phyloP scores from a whole-genome alignment of 2,329 filamentous ascomycete genomes.

The Teratosphaeria gauchensis region DNA sequence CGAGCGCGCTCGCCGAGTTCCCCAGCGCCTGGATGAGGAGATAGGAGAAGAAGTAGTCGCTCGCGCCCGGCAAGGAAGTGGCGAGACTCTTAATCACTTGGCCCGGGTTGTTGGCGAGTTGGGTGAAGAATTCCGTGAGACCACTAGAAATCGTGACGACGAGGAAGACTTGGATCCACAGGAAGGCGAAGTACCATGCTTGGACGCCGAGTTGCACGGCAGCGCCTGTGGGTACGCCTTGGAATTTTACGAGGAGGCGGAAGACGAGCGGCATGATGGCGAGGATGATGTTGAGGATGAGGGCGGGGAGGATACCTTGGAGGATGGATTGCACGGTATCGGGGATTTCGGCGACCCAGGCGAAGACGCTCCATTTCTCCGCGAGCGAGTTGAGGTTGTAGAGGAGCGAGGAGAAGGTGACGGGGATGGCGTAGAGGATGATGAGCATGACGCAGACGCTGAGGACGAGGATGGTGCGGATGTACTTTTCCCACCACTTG shows the following conservation, averaged over 20 bases:
- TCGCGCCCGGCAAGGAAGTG: slow-evolving; percentile 68
- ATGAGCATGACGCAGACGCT: slow-evolving; percentile 63
- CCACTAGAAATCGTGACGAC: slow-evolving; percentile 80
- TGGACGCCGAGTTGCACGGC: slow-evolving; percentile 76
- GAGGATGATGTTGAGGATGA: slow-evolving; percentile 67
- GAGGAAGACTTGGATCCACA: slow-evolving; percentile 89
- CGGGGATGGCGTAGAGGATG: slow-evolving; percentile 81
- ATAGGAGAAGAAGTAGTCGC: slow-evolving; percentile 98
- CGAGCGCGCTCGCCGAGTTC: slow-evolving; percentile 70
- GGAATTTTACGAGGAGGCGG: slow-evolving; percentile 58
- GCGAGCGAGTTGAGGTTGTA: slow-evolving; percentile 68
- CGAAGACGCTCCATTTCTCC: slow-evolving; percentile 55
- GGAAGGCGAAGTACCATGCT: slow-evolving; percentile 82
- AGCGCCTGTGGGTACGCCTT: slow-evolving; percentile 75
- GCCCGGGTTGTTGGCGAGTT: slow-evolving; percentile 56
- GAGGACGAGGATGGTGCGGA: slow-evolving; percentile 59
- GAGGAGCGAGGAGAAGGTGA: slow-evolving; percentile 75
- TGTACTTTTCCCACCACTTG: slow-evolving; percentile 83
- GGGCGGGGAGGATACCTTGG: slow-evolving; percentile 76
- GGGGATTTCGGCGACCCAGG: slow-evolving; percentile 57
- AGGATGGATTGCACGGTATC: slow-evolving; percentile 54
- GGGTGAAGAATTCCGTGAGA: slow-evolving; percentile 54
- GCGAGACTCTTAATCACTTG: slow-evolving; percentile 64
- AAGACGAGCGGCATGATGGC: slow-evolving; percentile 74
- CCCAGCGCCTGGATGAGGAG: slow-evolving; percentile 91